Conservation (phyloP, 1,284 basidiomycete genomes). For the Entoloma clypeatum region DNA sequence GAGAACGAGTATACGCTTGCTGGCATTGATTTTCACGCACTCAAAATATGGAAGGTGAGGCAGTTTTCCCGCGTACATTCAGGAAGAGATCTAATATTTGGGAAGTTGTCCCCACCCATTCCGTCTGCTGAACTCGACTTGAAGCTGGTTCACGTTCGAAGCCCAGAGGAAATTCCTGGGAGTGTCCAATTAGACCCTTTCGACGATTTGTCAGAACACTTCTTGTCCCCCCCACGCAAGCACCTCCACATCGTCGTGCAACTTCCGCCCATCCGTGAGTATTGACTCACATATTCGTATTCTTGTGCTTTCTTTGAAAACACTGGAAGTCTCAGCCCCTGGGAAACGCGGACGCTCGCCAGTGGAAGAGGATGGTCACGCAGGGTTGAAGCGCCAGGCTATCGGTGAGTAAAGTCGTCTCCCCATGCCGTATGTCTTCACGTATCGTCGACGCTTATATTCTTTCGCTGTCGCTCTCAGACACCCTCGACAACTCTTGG, state of each 20-base stretch:
- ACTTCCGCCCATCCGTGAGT: conserved; percentile 6
- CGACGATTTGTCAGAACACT: too few relatives aligned
- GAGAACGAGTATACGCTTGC: too few relatives aligned
- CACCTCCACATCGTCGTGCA: conserved; percentile 17
- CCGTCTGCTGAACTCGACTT: too few relatives aligned
- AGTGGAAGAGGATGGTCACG: neutral
- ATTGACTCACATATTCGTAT: conserved; percentile 1
- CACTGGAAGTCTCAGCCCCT: neutral
- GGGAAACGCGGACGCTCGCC: neutral
- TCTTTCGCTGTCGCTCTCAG: conserved; percentile 3
- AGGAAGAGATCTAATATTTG: too few relatives aligned
- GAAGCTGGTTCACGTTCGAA: too few relatives aligned
- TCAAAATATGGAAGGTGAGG: too few relatives aligned
- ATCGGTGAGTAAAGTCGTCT: conserved; percentile 2
- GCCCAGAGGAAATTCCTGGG: too few relatives aligned
- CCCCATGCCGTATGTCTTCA: neutral
- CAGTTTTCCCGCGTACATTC: too few relatives aligned
- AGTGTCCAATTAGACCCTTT: too few relatives aligned
- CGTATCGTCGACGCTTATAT: neutral
- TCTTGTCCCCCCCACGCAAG: too few relatives aligned
- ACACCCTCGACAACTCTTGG: conserved; percentile 1
- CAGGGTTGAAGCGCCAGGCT: neutral
- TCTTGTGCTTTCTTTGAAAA: neutral
- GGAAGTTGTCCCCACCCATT: too few relatives aligned
- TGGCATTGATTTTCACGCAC: too few relatives aligned